A percentile compares a stretch with the other conserved stretches of the same genome.
Evolutionary conservation across 768 basidiomycete genomes (phyloP).

Genomic region (Pleurotus pulmonarius): DNA sequence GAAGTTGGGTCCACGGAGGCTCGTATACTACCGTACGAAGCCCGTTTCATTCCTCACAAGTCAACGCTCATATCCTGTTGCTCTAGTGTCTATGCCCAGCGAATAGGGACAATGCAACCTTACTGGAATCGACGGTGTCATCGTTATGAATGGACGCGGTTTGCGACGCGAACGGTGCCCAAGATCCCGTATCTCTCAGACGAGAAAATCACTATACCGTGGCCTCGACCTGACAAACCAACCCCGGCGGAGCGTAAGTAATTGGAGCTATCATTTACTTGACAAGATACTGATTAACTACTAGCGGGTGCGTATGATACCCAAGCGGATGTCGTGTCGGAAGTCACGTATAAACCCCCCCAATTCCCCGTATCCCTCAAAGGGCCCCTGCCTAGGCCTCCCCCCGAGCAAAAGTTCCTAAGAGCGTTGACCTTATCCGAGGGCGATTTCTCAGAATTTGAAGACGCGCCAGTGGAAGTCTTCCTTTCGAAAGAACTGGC

Average conservation of each 20-base stretch:
- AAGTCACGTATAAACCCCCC: slow-evolving; percentile 71
- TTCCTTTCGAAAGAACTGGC: slow-evolving; percentile 68
- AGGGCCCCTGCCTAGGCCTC: slow-evolving; percentile 34
- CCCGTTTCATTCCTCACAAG: not conserved
- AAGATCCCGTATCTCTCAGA: slow-evolving; percentile 39
- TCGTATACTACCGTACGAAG: slow-evolving; percentile 44
- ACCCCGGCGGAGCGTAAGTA: slow-evolving; percentile 41
- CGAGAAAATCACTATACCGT: slow-evolving; percentile 53
- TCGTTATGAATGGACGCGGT: slow-evolving; percentile 71
- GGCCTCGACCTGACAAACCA: slow-evolving; percentile 55
- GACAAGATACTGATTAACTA: not conserved
- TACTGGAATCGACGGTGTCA: slow-evolving; percentile 52
- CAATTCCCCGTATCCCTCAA: slow-evolving; percentile 35
- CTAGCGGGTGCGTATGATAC: slow-evolving; percentile 68
- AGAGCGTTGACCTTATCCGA: slow-evolving; percentile 52
- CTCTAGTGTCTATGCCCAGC: slow-evolving; percentile 72
- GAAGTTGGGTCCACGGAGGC: slow-evolving; percentile 30
- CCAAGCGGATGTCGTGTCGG: slow-evolving; percentile 49
- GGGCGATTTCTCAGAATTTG: slow-evolving; percentile 26
- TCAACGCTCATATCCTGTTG: slow-evolving; percentile 3
- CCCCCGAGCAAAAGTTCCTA: slow-evolving; percentile 56
- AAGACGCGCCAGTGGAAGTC: slow-evolving; percentile 56
- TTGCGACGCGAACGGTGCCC: slow-evolving; percentile 64
- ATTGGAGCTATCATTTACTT: not conserved
- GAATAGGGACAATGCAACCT: slow-evolving; percentile 58